Evolutionary conservation across 352 stramenopile genomes (phyloP).

Genomic region (Pythium volutum): DNA sequence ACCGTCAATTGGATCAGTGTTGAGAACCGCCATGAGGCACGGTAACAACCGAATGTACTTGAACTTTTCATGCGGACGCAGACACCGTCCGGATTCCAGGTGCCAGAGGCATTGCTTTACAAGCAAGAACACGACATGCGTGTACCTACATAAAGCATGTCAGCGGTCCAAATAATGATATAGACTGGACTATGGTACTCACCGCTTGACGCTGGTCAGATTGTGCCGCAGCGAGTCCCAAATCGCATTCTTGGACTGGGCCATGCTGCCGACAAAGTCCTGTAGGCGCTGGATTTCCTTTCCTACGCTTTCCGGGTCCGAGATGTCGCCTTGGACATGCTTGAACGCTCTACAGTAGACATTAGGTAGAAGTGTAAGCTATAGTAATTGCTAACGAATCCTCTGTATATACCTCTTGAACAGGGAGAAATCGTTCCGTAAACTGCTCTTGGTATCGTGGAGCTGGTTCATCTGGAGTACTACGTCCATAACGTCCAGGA

Average conservation of each 20-base stretch:
- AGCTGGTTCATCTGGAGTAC: constrained; percentile 64
- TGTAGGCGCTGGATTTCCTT: constrained; percentile 60
- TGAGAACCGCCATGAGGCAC: constrained; percentile 45
- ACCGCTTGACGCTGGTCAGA: constrained; percentile 68
- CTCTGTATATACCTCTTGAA: constrained; percentile 50
- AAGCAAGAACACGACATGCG: constrained; percentile 57
- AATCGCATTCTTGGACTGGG: constrained; percentile 53
- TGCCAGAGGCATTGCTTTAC: constrained; percentile 46
- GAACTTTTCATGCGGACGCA: constrained; percentile 38
- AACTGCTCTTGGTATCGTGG: constrained; percentile 61
- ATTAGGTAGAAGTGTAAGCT: neutral
- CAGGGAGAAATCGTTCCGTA: constrained; percentile 72
- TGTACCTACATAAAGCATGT: constrained; percentile 30
- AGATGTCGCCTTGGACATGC: constrained; percentile 38
- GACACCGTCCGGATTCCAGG: constrained; percentile 37
- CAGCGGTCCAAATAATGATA: neutral
- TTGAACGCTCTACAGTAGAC: constrained; percentile 49
- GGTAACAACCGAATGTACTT: constrained; percentile 52
- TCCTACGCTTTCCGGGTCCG: constrained; percentile 37
- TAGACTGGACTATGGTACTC: neutral
- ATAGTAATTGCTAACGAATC: neutral
- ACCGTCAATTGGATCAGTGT: constrained; percentile 22
- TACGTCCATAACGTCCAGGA: constrained; percentile 63
- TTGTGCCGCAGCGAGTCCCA: constrained; percentile 62
- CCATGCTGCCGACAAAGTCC: constrained; percentile 56